Evolutionary conservation across 805 yeast genomes (phyloP).

Genomic region (Yamadazyma phyllophila): DNA sequence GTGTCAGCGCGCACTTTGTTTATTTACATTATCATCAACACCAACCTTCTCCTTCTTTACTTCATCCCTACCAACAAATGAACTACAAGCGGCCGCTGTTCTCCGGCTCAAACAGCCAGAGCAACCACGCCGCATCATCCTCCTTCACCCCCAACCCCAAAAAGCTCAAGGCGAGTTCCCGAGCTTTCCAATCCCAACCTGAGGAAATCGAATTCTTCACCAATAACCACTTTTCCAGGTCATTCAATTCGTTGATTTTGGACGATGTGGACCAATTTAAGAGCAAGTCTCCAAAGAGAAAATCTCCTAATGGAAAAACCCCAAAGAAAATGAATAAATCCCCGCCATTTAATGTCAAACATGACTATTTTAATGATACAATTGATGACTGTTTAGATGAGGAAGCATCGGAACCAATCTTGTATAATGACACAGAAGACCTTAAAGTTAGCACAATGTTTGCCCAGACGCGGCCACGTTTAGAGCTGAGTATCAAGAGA

Average conservation of each 20-base stretch:
- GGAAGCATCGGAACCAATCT: slow-evolving; percentile 1
- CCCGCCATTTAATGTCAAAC: slow-evolving; percentile 41
- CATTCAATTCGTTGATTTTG: slow-evolving; percentile 42
- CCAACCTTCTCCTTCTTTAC: not conserved
- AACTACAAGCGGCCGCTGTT: slow-evolving; percentile 25
- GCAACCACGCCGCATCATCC: slow-evolving; percentile 12
- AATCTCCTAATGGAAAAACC: not conserved
- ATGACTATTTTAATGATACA: slow-evolving; percentile 22
- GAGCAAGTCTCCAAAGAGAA: not conserved
- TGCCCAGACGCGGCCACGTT: slow-evolving; percentile 6
- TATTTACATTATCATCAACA: slow-evolving; percentile 1
- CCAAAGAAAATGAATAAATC: slow-evolving; percentile 33
- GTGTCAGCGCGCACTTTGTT: slow-evolving; percentile 3
- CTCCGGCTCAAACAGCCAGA: slow-evolving; percentile 17
- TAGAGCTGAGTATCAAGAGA: slow-evolving; percentile 31
- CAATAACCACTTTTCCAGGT: slow-evolving; percentile 38
- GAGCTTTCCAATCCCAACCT: not conserved
- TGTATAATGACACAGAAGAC: not conserved
- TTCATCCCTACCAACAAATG: slow-evolving; percentile 7
- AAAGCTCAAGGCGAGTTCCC: not conserved
- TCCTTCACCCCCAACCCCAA: slow-evolving; percentile 8
- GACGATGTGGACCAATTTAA: slow-evolving; percentile 23
- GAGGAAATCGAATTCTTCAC: slow-evolving; percentile 30
- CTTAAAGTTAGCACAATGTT: not conserved
- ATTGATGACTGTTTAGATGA: slow-evolving; percentile 18